Base-by-base conservation (phyloP, 768 basidiomycete genomes). In the Termitomyces sp. region DNA sequence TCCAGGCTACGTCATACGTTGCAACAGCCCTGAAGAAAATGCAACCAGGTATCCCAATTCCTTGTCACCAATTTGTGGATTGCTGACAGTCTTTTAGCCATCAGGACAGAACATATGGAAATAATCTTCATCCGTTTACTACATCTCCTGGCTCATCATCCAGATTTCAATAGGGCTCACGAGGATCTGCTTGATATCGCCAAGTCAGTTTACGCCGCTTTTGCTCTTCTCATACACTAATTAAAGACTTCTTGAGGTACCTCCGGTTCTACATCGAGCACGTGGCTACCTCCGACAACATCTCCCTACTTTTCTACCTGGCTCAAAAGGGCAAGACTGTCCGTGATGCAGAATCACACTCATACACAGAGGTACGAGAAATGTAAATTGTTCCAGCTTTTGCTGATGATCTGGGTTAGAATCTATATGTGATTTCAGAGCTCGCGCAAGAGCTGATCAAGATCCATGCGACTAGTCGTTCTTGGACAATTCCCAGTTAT, bases 101-200 rank as follows among this genome's bases (percentile, higher is more conserved):
- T 84, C 34, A 80, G 83, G 48, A 75, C 92, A 15, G 81, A 86
- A n/a, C 74, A 84, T 55, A 81, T 96, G 59, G 96, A 98, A 71
- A 75, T 89, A 59, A 84, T 89, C 2, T 91, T 98, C 66, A 84
- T 96, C 47, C 88, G 96, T 12, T 75, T 98, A 4, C 80, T 98
- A 10, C 91, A 95, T 69, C 73, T 95, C 0, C 79, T 98, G 5
- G 93, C 95, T 0, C 96, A 97, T 70, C 97, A 99, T 71, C 96
- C 96, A 4, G 97, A 99, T 73, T 96, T 94, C 67, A 81, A 80
- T 20, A 81, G 78, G 48, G 79, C 81, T 2, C 81, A 84, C 42
- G 89, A 91, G 38, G 87, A 87, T 46, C 72, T 96, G 42, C 78
- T 84, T 38, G 88, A 91, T 67, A 88, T 94, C 67, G 86, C 90